phyloP scores from a whole-genome alignment of 2,329 filamentous ascomycete genomes.

The Cladophialophora immunda region DNA sequence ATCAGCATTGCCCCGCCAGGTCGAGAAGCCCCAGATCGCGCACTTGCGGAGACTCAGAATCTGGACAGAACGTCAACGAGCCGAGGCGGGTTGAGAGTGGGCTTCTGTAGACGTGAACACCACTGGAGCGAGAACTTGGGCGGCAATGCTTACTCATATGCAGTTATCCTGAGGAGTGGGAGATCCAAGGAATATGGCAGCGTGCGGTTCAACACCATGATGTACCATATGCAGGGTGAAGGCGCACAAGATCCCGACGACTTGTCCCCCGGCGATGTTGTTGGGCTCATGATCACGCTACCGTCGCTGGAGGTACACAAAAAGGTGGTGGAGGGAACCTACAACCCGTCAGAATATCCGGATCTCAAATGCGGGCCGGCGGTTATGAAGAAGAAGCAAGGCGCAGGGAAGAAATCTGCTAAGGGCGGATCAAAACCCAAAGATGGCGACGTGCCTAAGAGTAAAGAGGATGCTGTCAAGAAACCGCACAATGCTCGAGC shows the following conservation, averaged over 20 bases:
- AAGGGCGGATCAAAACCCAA: slow-evolving; percentile 37
- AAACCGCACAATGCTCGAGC: slow-evolving; percentile 27
- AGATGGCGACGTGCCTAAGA: slow-evolving; percentile 32
- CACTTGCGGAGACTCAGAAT: slow-evolving; percentile 38
- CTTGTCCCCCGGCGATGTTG: slow-evolving; percentile 88
- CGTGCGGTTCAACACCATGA: slow-evolving; percentile 92
- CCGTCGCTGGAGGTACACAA: slow-evolving; percentile 85
- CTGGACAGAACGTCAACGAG: slow-evolving; percentile 37
- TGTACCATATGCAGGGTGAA: slow-evolving; percentile 91
- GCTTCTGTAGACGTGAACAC: slow-evolving; percentile 55
- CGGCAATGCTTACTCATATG: slow-evolving; percentile 41
- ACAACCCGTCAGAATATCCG: slow-evolving; percentile 78
- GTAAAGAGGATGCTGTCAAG: slow-evolving; percentile 30
- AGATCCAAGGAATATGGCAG: slow-evolving; percentile 56
- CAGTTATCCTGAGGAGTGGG: slow-evolving; percentile 36
- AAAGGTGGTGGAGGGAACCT: slow-evolving; percentile 85
- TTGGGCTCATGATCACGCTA: slow-evolving; percentile 90
- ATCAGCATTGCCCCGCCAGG: slow-evolving; percentile 68
- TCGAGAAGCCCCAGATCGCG: slow-evolving; percentile 53
- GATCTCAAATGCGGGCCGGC: slow-evolving; percentile 41
- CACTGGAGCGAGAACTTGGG: slow-evolving; percentile 41
- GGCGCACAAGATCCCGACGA: slow-evolving; percentile 85
- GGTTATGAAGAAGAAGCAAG: slow-evolving; percentile 38
- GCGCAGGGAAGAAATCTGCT: slow-evolving; percentile 34
- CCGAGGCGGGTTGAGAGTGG: slow-evolving; percentile 58